Percentiles rank a stretch among this genome's conserved stretches.
These are phyloP conservation scores for Evansstolkia leycettana DNA, from an alignment of 495 filamentous ascomycete genomes.

Conservation along the genomic window DNA sequence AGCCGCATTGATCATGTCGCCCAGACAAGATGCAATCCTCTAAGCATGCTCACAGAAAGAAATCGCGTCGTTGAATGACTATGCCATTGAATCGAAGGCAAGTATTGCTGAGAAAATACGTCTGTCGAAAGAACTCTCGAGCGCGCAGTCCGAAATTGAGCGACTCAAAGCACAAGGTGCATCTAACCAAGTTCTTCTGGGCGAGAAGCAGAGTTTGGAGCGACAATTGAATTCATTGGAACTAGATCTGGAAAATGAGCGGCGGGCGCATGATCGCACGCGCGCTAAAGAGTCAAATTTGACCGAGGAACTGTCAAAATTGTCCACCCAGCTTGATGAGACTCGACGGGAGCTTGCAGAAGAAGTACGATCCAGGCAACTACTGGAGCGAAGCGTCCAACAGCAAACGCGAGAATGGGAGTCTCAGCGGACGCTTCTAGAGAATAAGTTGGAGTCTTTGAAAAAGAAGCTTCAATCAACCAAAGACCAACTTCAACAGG, in stretches of 20 bases:
- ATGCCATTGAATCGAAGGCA: constrained; percentile 54
- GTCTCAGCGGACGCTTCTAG: constrained; percentile 41
- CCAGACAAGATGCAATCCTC: neutral
- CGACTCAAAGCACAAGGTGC: constrained; percentile 58
- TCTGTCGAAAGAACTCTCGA: constrained; percentile 57
- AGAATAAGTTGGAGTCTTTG: constrained; percentile 56
- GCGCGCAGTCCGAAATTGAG: constrained; percentile 65
- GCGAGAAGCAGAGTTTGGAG: constrained; percentile 66
- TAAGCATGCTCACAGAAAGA: constrained; percentile 42
- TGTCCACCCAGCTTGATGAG: constrained; percentile 27
- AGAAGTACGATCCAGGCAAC: constrained; percentile 29
- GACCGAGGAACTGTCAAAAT: constrained; percentile 31
- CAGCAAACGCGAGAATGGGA: constrained; percentile 35
- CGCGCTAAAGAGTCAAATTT: constrained; percentile 35
- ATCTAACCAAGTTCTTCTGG: constrained; percentile 49
- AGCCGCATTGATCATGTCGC: neutral
- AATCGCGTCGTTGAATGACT: constrained; percentile 45
- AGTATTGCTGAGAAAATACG: constrained; percentile 65
- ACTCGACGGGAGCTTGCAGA: constrained; percentile 30
- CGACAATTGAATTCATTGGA: constrained; percentile 63
- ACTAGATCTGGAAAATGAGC: constrained; percentile 70
- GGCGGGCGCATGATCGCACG: constrained; percentile 49
- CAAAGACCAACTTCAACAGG: constrained; percentile 58
- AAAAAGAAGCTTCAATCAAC: constrained; percentile 51
- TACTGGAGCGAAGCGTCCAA: constrained; percentile 16